Percentiles rank a stretch among this genome's conserved stretches.
Conservation (phyloP, 1,139 yeast species). For the Protomyces macrosporus region DNA sequence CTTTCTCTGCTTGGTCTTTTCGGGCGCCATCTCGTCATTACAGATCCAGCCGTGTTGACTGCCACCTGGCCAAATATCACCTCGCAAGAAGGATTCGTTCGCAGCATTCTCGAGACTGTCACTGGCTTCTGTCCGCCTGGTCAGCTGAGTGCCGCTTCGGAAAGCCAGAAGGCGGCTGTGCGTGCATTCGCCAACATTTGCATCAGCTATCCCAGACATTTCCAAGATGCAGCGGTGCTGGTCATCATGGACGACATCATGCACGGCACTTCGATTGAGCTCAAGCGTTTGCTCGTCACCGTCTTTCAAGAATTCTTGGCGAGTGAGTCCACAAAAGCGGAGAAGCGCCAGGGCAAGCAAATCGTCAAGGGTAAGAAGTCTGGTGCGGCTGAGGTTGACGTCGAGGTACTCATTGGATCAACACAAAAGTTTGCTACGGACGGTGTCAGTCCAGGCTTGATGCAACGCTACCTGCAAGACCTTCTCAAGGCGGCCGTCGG, state of each 20-base stretch:
- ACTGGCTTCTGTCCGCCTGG: neutral
- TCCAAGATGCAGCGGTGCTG: conserved; percentile 1
- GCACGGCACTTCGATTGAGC: conserved; percentile 5
- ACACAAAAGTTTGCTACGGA: conserved; percentile 19
- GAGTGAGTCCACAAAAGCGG: neutral
- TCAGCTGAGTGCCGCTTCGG: neutral
- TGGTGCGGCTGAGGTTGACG: conserved; percentile 5
- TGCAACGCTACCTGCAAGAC: conserved; percentile 54
- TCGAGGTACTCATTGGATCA: conserved; percentile 5
- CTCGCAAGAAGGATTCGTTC: neutral
- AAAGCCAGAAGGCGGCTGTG: conserved; percentile 1
- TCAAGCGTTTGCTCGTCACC: conserved; percentile 2
- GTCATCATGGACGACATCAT: conserved; percentile 9
- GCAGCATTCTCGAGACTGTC: neutral
- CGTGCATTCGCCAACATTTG: conserved; percentile 8
- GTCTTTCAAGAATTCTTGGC: conserved; percentile 4
- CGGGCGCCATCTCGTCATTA: conserved; percentile 62
- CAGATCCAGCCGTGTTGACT: conserved; percentile 34
- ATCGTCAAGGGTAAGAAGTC: neutral
- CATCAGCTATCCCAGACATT: conserved; percentile 4
- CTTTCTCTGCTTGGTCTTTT: conserved; percentile 62
- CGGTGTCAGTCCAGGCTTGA: conserved; percentile 48
- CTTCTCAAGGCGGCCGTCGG: conserved; percentile 50
- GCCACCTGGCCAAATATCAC: neutral
- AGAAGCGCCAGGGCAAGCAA: neutral